These are phyloP conservation scores for Vickermania spadyakhi DNA, from an alignment of 208 protist genomes.

Conservation along the genomic window DNA sequence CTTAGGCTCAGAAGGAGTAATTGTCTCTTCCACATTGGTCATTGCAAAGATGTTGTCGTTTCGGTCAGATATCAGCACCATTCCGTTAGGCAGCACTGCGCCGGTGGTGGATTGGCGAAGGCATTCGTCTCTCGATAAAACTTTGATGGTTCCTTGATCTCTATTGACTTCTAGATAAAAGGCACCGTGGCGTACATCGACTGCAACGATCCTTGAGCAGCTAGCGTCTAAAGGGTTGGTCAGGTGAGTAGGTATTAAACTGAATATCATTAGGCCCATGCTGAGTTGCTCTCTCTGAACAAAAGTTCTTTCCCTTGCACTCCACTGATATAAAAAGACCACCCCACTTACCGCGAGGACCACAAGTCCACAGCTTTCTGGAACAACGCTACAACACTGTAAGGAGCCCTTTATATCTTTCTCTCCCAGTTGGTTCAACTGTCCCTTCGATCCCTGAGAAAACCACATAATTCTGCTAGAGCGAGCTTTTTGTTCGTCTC, in stretches of 20 bases:
- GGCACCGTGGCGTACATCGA: conserved; percentile 62
- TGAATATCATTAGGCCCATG: conserved; percentile 46
- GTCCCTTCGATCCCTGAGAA: conserved; percentile 1
- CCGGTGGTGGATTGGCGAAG: conserved; percentile 63
- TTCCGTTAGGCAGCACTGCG: conserved; percentile 7
- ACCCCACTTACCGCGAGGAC: conserved; percentile 72
- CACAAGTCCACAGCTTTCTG: conserved; percentile 51
- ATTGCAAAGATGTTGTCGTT: background rate
- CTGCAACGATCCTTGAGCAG: conserved; percentile 33
- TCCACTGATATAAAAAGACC: conserved; percentile 61
- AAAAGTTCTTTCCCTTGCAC: conserved; percentile 45
- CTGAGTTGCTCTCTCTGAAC: conserved; percentile 53
- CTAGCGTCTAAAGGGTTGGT: background rate
- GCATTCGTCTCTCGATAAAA: conserved; percentile 35
- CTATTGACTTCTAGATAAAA: conserved; percentile 52
- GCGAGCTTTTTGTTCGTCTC: conserved; percentile 46
- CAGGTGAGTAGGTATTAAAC: conserved; percentile 37
- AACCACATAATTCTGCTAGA: conserved; percentile 58
- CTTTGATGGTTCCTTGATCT: conserved; percentile 52
- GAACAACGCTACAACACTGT: conserved; percentile 71
- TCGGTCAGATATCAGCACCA: conserved; percentile 46
- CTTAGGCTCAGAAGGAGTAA: conserved; percentile 3
- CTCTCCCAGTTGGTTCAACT: conserved; percentile 20
- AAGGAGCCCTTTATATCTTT: conserved; percentile 65
- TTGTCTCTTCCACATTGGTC: conserved; percentile 2